Conservation (phyloP, 2,329 filamentous ascomycete genomes). For the Xylaria multiplex region DNA sequence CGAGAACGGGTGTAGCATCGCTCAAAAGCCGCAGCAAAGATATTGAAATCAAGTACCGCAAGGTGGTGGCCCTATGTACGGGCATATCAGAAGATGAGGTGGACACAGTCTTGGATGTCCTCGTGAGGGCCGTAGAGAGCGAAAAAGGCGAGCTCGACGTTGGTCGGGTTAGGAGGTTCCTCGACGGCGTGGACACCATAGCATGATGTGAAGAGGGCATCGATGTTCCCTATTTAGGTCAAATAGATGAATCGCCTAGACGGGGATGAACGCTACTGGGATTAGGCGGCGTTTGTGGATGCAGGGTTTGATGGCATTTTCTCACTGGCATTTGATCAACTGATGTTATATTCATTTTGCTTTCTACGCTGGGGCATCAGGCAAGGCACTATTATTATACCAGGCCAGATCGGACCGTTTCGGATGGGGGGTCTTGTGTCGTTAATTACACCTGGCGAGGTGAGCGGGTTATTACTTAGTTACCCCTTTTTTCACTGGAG, state of each 20-base stretch:
- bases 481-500: not conserved
- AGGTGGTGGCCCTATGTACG: constrained; percentile 88
- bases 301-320: constrained; percentile 1
- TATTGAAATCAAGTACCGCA: constrained; percentile 86
- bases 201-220: constrained; percentile 46
- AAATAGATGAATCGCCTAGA: constrained; percentile 8
- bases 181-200: constrained; percentile 79
- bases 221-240: constrained; percentile 38
- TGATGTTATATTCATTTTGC: constrained; percentile 1
- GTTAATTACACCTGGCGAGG: constrained; percentile 16
- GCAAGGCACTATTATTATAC: constrained; percentile 13
- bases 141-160: constrained; percentile 82
- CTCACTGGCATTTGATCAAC: constrained; percentile 8
- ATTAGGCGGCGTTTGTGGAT: constrained; percentile 24
- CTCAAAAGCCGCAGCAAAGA: constrained; percentile 84
- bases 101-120: constrained; percentile 79
- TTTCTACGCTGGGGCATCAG: not conserved
- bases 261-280: not conserved
- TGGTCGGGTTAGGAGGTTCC: constrained; percentile 78
- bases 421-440: constrained; percentile 3
- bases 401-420: constrained; percentile 6
- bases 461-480: not conserved
- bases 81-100: constrained; percentile 80
- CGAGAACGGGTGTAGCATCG: constrained; percentile 73
- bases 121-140: constrained; percentile 90